Evolutionary conservation across 2,329 filamentous ascomycete species (phyloP), one percentile per base, ranked within the genome.

Genomic region (Scleromitrula shiraiana): DNA sequence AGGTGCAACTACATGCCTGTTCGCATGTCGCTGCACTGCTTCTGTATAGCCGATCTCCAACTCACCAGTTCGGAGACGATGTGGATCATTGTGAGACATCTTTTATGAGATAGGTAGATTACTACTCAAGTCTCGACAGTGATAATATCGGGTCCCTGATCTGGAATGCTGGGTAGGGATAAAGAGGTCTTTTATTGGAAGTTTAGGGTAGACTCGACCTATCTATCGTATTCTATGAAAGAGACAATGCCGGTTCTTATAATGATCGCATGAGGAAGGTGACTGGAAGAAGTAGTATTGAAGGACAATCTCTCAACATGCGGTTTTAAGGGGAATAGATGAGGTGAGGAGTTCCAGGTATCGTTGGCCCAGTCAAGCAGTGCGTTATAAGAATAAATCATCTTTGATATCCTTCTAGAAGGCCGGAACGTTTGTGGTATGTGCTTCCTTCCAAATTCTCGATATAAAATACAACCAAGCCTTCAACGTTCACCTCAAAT

Each of bases 31-130:
- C 57, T 76, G 67, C 10, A 77, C 61, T 4, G 71, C 75, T 48
- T 78, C 75, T 3, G 74, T 75, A 1, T 74, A 67, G 50, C 75
- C 75, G 15, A 77, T 56, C 58, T 79, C 75, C 46, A 75, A 51
- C 7, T 62, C 56, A 48, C 58, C 38, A n/a, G 55, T 56, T 29
- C 55, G 53, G 17, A 62, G 36, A 19, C 60, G 50, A 12, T 51
- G 50, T 27, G 51, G 36, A 24, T 58, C 55, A 27, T 59, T 32
- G 7, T 30, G 26, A 17, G 43, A 32, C 43, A 46, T 46, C 23
- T 9, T 14, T 33, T 46, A 19, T n/a, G 14, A 19, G 20, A 35
- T 17, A n/a, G 27, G 10, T 40, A 46, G 7, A 32, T 9, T 10
- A 40, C 17, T 33, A 15, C 17, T 33, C 12, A 8, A 8, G 5